A percentile compares a stretch with the other conserved stretches of the same genome.
Evolutionary conservation across 2,329 filamentous ascomycete species (phyloP).

Genomic region (Rhynchosporium agropyri): DNA sequence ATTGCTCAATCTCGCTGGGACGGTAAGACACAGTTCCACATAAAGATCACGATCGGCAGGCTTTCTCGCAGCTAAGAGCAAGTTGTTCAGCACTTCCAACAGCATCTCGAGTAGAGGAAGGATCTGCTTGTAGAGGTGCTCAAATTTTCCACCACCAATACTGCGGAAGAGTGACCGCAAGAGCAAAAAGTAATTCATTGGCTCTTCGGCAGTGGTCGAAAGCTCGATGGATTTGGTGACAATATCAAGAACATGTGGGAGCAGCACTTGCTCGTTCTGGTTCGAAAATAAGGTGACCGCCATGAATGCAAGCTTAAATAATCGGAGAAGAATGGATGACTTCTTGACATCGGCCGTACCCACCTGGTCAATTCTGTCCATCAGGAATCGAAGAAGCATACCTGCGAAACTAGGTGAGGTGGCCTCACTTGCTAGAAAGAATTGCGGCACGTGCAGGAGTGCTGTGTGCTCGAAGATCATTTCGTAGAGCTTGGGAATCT

Average conservation of each 20-base stretch:
- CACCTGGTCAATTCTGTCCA: constrained; percentile 95
- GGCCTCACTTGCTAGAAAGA: constrained; percentile 97
- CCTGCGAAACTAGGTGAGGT: constrained; percentile 97
- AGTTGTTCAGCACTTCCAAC: constrained; percentile 92
- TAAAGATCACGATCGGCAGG: constrained; percentile 92
- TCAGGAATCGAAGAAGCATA: constrained; percentile 96
- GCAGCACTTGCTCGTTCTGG: constrained; percentile 92
- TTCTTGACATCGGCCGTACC: constrained; percentile 90
- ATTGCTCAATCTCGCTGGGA: constrained; percentile 91
- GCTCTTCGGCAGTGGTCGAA: constrained; percentile 92
- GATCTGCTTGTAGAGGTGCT: constrained; percentile 98
- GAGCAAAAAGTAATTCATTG: constrained; percentile 97
- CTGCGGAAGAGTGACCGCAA: constrained; percentile 91
- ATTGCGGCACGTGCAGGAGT: constrained; percentile 93
- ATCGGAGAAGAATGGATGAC: constrained; percentile 85
- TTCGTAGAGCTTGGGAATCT: constrained; percentile 94
- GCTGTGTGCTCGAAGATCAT: constrained; percentile 98
- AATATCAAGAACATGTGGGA: constrained; percentile 96
- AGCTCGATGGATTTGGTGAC: constrained; percentile 97
- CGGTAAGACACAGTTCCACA: constrained; percentile 94
- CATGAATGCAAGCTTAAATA: constrained; percentile 99
- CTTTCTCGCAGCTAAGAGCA: constrained; percentile 87
- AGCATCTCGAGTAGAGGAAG: constrained; percentile 96
- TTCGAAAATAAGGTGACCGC: constrained; percentile 93
- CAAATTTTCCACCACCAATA: constrained; percentile 95